Base-by-base conservation (phyloP, 108 stramenopile genomes). In the Seminavis robusta region DNA sequence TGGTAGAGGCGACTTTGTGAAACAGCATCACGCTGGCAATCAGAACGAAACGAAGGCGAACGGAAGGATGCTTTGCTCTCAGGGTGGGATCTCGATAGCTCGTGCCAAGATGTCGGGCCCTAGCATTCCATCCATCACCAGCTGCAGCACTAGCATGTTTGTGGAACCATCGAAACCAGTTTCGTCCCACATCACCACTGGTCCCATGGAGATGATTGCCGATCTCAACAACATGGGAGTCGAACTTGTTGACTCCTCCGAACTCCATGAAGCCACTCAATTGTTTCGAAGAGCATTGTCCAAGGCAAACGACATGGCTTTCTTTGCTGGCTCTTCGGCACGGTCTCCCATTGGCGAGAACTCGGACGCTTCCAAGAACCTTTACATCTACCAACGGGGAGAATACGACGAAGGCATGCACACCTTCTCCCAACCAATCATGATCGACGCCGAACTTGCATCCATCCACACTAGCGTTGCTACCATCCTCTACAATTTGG, bases 391-490 rank as follows among this genome's bases (percentile, higher is more conserved):
- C 32, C 76, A 77, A 59, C 48, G 76, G 8, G 67, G 52, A 52
- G 77, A 65, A 40, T 78, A 71, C 54, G 77, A 78, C 38, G 77
- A 78, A 56, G 77, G 77, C 8, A 63, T 78, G 54, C 26, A 52
- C 5, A 40, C 63, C 13, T 77, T 69, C 36, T 20, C 34, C 33
- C 23, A 52, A 3, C 48, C 47, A 6, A 10, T 47, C 5, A 45
- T 30, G 15, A 29, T 59, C 20, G 57, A 59, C n/a, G 21, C 32
- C 27, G 34, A 38, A 8, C 68, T 64, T 37, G 46, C 33, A 16
- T 1, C 25, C 28, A 25, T 59, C 13, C n/a, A n/a, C n/a, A n/a
- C n/a, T n/a, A 55, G 19, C 23, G 23, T 54, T 4, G 55, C 66
- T 13, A 38, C 65, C 2, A 63, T 80, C 30, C 54, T 87, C 4